phyloP scores from a whole-genome alignment of 495 filamentous ascomycete species.

The Penicillium mononematosum region DNA sequence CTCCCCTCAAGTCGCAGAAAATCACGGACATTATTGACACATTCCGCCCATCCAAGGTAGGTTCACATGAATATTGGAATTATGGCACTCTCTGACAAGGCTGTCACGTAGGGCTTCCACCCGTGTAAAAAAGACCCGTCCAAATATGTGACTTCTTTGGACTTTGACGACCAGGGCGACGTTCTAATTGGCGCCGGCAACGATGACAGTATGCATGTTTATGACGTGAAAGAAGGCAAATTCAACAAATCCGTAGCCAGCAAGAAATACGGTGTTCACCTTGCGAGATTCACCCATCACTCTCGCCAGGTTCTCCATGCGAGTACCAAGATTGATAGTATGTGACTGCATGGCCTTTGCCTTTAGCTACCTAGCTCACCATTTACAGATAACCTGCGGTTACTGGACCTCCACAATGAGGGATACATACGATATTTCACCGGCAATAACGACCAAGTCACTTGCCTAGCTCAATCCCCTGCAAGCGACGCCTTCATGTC shows the following conservation, averaged over 20 bases:
- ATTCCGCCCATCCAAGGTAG: conserved; percentile 49
- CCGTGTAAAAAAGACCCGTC: conserved; percentile 40
- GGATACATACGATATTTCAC: conserved; percentile 92
- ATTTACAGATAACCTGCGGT: conserved; percentile 70
- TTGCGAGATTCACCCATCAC: conserved; percentile 91
- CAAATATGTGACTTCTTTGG: conserved; percentile 66
- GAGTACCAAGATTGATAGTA: conserved; percentile 83
- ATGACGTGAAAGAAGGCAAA: conserved; percentile 85
- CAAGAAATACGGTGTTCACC: conserved; percentile 94
- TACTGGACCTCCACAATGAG: conserved; percentile 93
- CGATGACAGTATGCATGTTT: conserved; percentile 93
- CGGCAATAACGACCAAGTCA: conserved; percentile 81
- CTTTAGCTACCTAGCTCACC: conserved; percentile 3
- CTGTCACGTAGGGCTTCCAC: conserved; percentile 35
- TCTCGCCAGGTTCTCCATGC: conserved; percentile 87
- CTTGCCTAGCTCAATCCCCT: conserved; percentile 62
- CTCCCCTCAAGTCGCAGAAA: conserved; percentile 40
- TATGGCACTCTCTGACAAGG: conserved; percentile 16
- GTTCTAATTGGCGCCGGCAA: conserved; percentile 80
- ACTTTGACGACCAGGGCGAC: conserved; percentile 94
- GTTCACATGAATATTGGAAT: conserved; percentile 1
- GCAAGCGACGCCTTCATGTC: conserved; percentile 88
- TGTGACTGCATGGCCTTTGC: conserved; percentile 8
- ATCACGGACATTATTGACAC: conserved; percentile 48
- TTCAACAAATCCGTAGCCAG: conserved; percentile 75